Evolutionary conservation across 345 rosid genomes (phyloP).

Genomic region (Nasturtium officinale): DNA sequence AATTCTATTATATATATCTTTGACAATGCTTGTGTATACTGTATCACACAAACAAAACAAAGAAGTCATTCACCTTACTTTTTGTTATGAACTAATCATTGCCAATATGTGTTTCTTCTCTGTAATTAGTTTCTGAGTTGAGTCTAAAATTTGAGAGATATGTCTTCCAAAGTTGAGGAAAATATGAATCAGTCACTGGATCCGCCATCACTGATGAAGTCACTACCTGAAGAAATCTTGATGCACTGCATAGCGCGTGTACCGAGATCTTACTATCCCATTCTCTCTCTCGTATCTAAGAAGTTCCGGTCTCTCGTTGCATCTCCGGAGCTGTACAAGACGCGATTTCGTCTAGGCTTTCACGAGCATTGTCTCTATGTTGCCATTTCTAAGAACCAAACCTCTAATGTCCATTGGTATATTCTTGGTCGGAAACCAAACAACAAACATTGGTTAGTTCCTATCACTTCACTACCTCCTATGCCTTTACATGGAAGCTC

Average conservation of each 20-base stretch:
- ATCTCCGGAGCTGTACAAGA: constrained; percentile 23
- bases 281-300: constrained; percentile 20
- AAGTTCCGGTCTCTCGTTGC: constrained; percentile 36
- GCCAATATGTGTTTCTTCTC: background rate
- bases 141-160: constrained; percentile 1
- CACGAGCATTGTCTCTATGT: constrained; percentile 34
- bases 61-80: background rate
- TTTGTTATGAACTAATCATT: background rate
- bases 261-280: constrained; percentile 20
- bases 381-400: constrained; percentile 25
- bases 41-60: background rate
- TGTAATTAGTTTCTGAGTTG: background rate
- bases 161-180: background rate
- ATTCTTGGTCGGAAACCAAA: constrained; percentile 22
- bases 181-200: background rate
- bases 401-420: constrained; percentile 30
- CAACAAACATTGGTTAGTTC: constrained; percentile 13
- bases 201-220: background rate
- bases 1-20: background rate
- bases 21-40: background rate
- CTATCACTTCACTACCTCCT: constrained; percentile 31
- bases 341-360: constrained; percentile 3
- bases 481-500: constrained; percentile 37
- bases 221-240: constrained; percentile 35
- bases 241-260: constrained; percentile 31